Base-by-base conservation (phyloP, 2,329 filamentous ascomycete genomes). In the Biscogniauxia mediterranea region DNA sequence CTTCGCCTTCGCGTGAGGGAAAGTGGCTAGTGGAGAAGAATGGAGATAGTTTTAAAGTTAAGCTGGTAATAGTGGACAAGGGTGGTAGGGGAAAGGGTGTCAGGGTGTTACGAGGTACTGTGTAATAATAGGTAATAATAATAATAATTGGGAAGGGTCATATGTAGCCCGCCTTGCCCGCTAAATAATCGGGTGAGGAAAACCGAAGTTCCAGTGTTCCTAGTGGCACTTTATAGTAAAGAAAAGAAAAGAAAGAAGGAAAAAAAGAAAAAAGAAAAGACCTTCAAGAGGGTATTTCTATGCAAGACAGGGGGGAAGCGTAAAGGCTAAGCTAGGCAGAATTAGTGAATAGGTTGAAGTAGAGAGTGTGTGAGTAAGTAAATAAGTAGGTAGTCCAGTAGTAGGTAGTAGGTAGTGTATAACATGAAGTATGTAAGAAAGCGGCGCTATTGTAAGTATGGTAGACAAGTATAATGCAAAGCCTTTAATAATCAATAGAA, bases 11-110 rank as follows among this genome's bases (percentile, higher is more conserved):
- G 65, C 65, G 65, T 64, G 63, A 67, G 65, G 60, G 61, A 65
- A 61, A 65, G 57, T 65, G 63, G 63, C 61, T 65, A 61, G 66
- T 66, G 66, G 64, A 59, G 67, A 65, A 68, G 61, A 66, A 66
- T 69, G 61, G 67, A 55, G 54, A 46, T 52, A 23, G 62, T 60
- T 61, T 65, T 68, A 66, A 58, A 63, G 65, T 66, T 66, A 63
- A 63, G 62, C 62, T 66, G 62, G 62, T 64, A 62, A 60, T 56
- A 65, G 53, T 54, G 52, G 52, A 49, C 65, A 67, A 56, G 65
- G 65, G 64, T 65, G 52, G 56, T 56, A 61, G 19, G 19, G 28
- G 19, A 52, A 21, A 21, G 50, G 21, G 19, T 25, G 50, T 52
- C 50, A 52, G 19, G 21, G 19, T 21, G 46, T 50, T 19, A 19